Conservation (phyloP, 257 asterid genomes). For the Fraxinus anomala region DNA sequence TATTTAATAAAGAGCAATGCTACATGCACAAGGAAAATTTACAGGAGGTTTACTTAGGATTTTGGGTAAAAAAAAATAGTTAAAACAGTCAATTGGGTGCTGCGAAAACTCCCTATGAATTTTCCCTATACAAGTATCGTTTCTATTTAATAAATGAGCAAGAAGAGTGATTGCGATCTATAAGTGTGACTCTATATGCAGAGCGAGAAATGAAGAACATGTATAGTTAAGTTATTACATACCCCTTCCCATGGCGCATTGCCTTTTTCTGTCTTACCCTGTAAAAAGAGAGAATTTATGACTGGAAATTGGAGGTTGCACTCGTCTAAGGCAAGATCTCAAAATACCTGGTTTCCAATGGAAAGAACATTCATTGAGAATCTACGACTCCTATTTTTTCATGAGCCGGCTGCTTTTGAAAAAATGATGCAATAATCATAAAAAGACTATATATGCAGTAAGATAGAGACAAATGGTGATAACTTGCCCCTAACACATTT, state of each 20-base stretch:
- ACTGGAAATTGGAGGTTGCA: background rate
- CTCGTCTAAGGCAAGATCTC: background rate
- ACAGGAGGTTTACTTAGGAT: too few species aligned
- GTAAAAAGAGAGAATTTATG: conserved; percentile 19
- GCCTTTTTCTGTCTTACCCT: conserved; percentile 80
- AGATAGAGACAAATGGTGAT: background rate
- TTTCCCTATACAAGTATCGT: too few species aligned
- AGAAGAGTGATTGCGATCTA: too few species aligned
- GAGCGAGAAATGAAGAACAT: background rate
- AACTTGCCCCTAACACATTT: conserved; percentile 82
- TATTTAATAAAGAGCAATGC: background rate
- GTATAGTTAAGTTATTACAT: conserved; percentile 21
- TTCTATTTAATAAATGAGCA: too few species aligned
- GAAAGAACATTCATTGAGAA: conserved; percentile 94
- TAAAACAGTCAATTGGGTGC: too few species aligned
- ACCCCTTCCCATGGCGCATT: conserved; percentile 99
- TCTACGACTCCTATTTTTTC: conserved; percentile 91
- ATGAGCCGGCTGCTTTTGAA: conserved; percentile 71
- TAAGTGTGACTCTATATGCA: background rate
- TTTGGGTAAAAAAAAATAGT: too few species aligned
- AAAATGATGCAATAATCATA: conserved; percentile 6
- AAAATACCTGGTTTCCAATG: conserved; percentile 78
- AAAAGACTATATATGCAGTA: background rate
- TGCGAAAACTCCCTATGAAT: too few species aligned
- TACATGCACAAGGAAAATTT: too few species aligned